Evolutionary conservation across 139 green algal genomes (phyloP), one percentile per base, ranked within the genome.

Genomic region (Mesotaenium endlicherianum): DNA sequence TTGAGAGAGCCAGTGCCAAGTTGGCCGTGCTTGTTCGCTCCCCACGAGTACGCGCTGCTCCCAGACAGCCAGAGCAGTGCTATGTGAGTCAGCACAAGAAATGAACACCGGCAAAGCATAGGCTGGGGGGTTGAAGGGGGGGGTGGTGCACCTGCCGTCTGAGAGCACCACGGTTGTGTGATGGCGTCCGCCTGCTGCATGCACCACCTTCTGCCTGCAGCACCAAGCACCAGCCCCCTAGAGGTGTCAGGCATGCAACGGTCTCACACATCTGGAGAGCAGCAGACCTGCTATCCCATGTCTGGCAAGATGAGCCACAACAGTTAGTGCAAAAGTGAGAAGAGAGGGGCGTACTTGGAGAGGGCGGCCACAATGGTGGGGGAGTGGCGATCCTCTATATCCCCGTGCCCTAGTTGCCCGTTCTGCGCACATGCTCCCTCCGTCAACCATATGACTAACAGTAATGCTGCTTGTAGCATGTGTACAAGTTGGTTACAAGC

Each of bases 21-120:
- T 76, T 92, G 89, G 26, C 90, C 87, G 39, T 83, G 49, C 16
- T 78, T 77, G 83, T 93, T 92, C 40, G 57, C 53, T 44, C 92
- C 92, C 87, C 88, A 95, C 16, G 83, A 79, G 68, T 89, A 95
- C 38, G 92, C 81, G 11, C 60, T 60, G 71, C 42, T 39, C 0
- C 16, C 69, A 77, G 41, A 2, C 2, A 77, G 69, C n/a, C 20
- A 64, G 20, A 3, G 16, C 53, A 64, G 26, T 75, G n/a, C n/a
- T 11, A 44, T 55, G 64, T 11, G 36, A 75, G 16, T 75, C 16
- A 44, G 16, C 64, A 40, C 11, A 55, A 55, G 11, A 40, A 75
- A 16, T 75, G 64, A 40, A 16, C 36, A 64, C 1, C n/a, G 69
- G 16, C 36, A 5, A 57, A 57, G 11, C 20, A 70, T 30, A 47